phyloP scores from a whole-genome alignment of 176 grass and related monocot species.

The Calamus simplicifolius region DNA sequence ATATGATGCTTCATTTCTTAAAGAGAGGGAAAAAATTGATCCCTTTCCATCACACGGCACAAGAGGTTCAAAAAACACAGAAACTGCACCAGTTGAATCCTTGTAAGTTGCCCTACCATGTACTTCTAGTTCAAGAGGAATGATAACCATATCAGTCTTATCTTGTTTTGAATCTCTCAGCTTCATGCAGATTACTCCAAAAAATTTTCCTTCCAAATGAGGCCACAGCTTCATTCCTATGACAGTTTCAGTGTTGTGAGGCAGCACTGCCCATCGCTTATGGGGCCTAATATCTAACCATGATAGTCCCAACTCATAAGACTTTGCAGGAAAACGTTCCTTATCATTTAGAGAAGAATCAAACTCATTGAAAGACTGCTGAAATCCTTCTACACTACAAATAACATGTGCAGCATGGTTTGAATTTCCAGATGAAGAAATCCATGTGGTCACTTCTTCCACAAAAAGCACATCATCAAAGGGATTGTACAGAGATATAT shows the following conservation, averaged over 20 bases:
- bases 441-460: constrained; percentile 69
- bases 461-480: constrained; percentile 65
- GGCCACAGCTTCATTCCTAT: constrained; percentile 58
- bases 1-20: constrained; percentile 47
- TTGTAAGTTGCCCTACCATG: constrained; percentile 37
- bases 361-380: constrained; percentile 22
- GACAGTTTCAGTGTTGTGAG: constrained; percentile 36
- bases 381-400: constrained; percentile 38
- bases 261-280: constrained; percentile 58
- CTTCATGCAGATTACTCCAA: constrained; percentile 83
- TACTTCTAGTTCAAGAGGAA: constrained; percentile 78
- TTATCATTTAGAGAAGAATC: constrained; percentile 28
- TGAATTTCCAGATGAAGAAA: constrained; percentile 51
- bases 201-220: constrained; percentile 49
- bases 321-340: constrained; percentile 46
- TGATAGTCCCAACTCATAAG: constrained; percentile 30
- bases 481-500: constrained; percentile 78
- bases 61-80: constrained; percentile 42
- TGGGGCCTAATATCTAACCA: constrained; percentile 59
- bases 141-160: constrained; percentile 38
- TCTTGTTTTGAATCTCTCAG: constrained; percentile 38
- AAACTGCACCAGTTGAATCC: constrained; percentile 42
- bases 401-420: constrained; percentile 57
- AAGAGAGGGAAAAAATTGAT: constrained; percentile 60
- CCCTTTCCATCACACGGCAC: constrained; percentile 39